These are phyloP conservation scores for Phytophthora citricola DNA, from an alignment of 352 stramenopile genomes.

Conservation along the genomic window DNA sequence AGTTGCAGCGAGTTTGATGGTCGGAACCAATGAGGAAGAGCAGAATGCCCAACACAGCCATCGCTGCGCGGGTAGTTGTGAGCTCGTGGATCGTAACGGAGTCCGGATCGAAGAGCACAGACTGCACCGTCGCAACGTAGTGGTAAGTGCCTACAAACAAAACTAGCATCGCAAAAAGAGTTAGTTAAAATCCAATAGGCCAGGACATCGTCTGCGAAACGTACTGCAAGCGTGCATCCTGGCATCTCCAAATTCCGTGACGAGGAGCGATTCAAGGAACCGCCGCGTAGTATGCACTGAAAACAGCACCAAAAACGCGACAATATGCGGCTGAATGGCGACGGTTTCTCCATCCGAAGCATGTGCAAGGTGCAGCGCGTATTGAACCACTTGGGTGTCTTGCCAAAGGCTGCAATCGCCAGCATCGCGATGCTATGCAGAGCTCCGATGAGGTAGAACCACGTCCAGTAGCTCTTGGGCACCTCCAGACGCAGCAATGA, in stretches of 20 bases:
- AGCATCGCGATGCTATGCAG: slow-evolving; percentile 52
- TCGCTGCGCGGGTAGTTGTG: slow-evolving; percentile 18
- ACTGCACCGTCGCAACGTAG: slow-evolving; percentile 62
- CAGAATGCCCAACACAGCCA: slow-evolving; percentile 32
- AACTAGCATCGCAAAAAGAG: slow-evolving; percentile 32
- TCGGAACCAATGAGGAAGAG: slow-evolving; percentile 60
- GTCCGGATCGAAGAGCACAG: slow-evolving; percentile 51
- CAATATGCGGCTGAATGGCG: slow-evolving; percentile 45
- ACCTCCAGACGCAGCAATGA: slow-evolving; percentile 49
- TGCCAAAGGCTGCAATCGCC: slow-evolving; percentile 34
- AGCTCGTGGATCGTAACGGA: slow-evolving; percentile 27
- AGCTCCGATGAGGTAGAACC: slow-evolving; percentile 74
- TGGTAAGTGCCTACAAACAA: slow-evolving; percentile 64
- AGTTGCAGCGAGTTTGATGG: slow-evolving; percentile 73
- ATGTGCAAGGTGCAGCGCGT: slow-evolving; percentile 44
- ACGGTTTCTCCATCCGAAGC: slow-evolving; percentile 16
- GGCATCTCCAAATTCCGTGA: slow-evolving; percentile 73
- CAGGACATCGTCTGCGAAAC: not conserved
- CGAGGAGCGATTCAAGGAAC: slow-evolving; percentile 63
- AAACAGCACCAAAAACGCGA: slow-evolving; percentile 61
- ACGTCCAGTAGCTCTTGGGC: slow-evolving; percentile 71
- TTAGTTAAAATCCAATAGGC: too few species aligned
- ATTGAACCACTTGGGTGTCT: slow-evolving; percentile 42
- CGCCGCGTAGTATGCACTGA: slow-evolving; percentile 57
- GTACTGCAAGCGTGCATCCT: slow-evolving; percentile 66